These are phyloP conservation scores for Byssoonygena ceratinophila DNA, from an alignment of 2,329 filamentous ascomycete genomes.

Conservation along the genomic window DNA sequence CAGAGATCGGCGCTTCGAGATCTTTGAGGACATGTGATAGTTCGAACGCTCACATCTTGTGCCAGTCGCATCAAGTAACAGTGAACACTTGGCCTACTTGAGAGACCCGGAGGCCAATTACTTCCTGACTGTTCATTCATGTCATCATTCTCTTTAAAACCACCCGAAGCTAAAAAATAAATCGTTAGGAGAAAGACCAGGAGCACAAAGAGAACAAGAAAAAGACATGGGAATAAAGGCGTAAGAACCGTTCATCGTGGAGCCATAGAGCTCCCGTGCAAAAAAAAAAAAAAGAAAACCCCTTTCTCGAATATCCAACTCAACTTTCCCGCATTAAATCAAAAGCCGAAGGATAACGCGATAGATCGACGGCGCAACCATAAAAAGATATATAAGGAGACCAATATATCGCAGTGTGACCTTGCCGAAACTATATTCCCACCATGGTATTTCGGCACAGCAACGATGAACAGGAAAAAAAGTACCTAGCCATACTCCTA, in stretches of 20 bases:
- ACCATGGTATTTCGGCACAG: slow-evolving; percentile 11
- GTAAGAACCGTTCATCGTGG: background rate
- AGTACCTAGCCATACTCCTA: slow-evolving; percentile 18
- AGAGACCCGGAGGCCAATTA: background rate
- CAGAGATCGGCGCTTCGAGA: background rate
- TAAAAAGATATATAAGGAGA: background rate
- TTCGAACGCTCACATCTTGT: background rate
- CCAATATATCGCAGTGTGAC: slow-evolving; percentile 17
- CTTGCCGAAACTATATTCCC: slow-evolving; percentile 10
- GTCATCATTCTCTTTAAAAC: background rate
- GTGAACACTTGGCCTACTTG: background rate
- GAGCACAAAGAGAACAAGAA: background rate
- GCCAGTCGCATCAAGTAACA: background rate
- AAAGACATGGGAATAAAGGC: background rate
- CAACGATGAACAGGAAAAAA: slow-evolving; percentile 13
- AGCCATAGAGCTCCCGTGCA: background rate
- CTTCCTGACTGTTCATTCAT: background rate
- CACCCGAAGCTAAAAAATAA: slow-evolving; percentile 7
- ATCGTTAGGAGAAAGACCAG: background rate
- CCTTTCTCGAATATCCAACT: background rate
- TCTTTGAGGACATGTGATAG: background rate
- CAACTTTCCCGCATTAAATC: slow-evolving; percentile 1
- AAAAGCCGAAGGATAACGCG: background rate
- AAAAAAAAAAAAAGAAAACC: no score
- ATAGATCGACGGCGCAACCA: background rate